Percentiles rank a stretch among this genome's conserved stretches.
Evolutionary conservation across 208 protist species (phyloP).

Genomic region (Acanthamoeba triangularis): DNA sequence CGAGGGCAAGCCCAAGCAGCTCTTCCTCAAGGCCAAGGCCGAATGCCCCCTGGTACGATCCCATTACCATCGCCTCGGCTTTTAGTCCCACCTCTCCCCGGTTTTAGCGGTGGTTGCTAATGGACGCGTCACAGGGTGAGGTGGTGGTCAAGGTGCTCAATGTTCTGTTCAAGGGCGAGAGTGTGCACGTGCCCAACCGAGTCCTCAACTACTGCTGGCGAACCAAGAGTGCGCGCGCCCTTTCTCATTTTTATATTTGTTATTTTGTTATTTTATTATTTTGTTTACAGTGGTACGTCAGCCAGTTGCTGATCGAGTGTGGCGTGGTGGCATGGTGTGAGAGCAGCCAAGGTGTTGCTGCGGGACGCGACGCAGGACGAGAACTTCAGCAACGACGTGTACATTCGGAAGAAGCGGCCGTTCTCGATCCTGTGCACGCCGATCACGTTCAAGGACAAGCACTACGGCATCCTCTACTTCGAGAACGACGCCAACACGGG

Average conservation of each 20-base stretch:
- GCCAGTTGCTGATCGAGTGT: neutral
- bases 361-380: slow-evolving; percentile 9
- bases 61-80: no score
- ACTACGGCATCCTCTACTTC: slow-evolving; percentile 29
- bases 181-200: slow-evolving; percentile 16
- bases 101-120: no score
- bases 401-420: neutral
- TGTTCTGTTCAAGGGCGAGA: slow-evolving; percentile 16
- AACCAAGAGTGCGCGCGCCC: neutral
- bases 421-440: slow-evolving; percentile 52
- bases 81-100: no score
- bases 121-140: neutral
- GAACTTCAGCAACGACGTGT: slow-evolving; percentile 28
- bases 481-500: slow-evolving; percentile 49
- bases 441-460: slow-evolving; percentile 36
- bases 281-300: neutral
- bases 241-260: no score
- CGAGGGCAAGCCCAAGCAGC: neutral
- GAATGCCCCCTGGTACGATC: neutral
- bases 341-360: slow-evolving; percentile 14
- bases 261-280: no score
- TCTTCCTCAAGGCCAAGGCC: slow-evolving; percentile 7
- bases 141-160: slow-evolving; percentile 40
- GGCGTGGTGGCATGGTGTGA: neutral
- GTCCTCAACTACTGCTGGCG: slow-evolving; percentile 76